phyloP scores from a whole-genome alignment of 2,329 filamentous ascomycete genomes.

The Fusarium verrucosum region DNA sequence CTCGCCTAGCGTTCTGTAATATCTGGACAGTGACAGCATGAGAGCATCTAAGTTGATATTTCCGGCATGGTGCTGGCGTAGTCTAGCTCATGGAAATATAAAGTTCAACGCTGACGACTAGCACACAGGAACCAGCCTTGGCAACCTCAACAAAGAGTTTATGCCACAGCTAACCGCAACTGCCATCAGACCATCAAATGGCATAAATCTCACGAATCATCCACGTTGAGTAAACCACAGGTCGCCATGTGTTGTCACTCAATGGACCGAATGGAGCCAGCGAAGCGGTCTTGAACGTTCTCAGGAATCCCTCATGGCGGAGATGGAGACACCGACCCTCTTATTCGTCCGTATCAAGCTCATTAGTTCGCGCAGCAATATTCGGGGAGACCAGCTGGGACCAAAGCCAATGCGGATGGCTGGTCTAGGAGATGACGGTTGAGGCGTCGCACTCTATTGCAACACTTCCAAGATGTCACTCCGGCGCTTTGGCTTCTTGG shows the following conservation, averaged over 20 bases:
- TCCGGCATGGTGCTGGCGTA: slow-evolving; percentile 18
- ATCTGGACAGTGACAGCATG: slow-evolving; percentile 22
- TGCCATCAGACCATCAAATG: slow-evolving; percentile 9
- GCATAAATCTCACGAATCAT: slow-evolving; percentile 11
- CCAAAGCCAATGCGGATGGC: slow-evolving; percentile 25
- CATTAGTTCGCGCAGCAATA: slow-evolving; percentile 14
- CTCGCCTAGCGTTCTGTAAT: slow-evolving; percentile 17
- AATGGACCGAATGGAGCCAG: slow-evolving; percentile 30
- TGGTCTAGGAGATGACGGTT: slow-evolving; percentile 32
- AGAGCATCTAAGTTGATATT: slow-evolving; percentile 15
- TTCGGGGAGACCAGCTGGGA: slow-evolving; percentile 21
- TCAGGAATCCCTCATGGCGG: slow-evolving; percentile 10
- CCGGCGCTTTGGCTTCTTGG: slow-evolving; percentile 26
- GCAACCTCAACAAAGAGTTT: slow-evolving; percentile 22
- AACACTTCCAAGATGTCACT: slow-evolving; percentile 20
- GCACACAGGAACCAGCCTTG: not conserved
- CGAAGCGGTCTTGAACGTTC: slow-evolving; percentile 27
- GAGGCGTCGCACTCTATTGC: slow-evolving; percentile 22
- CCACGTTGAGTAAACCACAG: slow-evolving; percentile 13
- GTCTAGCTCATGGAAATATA: slow-evolving; percentile 1
- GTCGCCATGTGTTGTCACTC: slow-evolving; percentile 17
- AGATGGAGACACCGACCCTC: slow-evolving; percentile 15
- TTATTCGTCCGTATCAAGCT: slow-evolving; percentile 18
- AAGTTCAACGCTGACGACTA: slow-evolving; percentile 13
- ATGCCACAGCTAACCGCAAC: slow-evolving; percentile 19